Percentiles rank a stretch among this genome's conserved stretches.
Evolutionary conservation across 306 rosid species (phyloP).

Genomic region (Trifolium repens): DNA sequence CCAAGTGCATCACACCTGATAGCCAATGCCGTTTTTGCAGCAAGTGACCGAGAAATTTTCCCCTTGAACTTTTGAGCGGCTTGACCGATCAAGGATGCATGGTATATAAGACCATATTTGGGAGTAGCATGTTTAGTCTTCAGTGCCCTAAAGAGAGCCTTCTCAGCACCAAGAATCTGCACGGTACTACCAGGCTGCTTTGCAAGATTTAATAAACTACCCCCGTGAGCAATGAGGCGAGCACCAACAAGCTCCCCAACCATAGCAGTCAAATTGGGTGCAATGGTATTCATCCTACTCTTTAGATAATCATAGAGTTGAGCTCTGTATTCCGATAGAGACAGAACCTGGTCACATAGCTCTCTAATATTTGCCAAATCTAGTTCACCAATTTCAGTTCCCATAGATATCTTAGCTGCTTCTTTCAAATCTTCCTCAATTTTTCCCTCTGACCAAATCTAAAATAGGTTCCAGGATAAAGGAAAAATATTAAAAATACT

Average conservation of each 20-base stretch:
- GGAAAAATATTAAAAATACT: not conserved
- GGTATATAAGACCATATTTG: constrained; percentile 91
- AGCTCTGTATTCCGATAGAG: constrained; percentile 89
- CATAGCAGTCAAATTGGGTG: constrained; percentile 93
- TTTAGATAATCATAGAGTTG: constrained; percentile 85
- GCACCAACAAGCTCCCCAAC: constrained; percentile 99
- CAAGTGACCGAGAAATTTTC: constrained; percentile 86
- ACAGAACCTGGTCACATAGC: constrained; percentile 92
- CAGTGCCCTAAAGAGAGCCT: constrained; percentile 90
- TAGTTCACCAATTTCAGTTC: constrained; percentile 93
- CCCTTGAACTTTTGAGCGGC: constrained; percentile 89
- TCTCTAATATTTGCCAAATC: constrained; percentile 79
- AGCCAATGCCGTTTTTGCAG: constrained; percentile 74
- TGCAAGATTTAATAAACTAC: constrained; percentile 88
- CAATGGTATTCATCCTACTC: constrained; percentile 88
- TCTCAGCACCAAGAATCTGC: constrained; percentile 98
- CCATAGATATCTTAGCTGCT: constrained; percentile 89
- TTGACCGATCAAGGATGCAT: constrained; percentile 93
- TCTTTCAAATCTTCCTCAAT: constrained; percentile 86
- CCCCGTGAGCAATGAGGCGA: constrained; percentile 96
- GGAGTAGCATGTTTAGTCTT: constrained; percentile 96
- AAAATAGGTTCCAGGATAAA: constrained; percentile 13
- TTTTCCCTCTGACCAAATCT: constrained; percentile 82
- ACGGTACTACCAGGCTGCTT: constrained; percentile 98
- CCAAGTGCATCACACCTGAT: constrained; percentile 86